phyloP scores from a whole-genome alignment of 1,284 basidiomycete genomes.

The Boletus hoseneyae region DNA sequence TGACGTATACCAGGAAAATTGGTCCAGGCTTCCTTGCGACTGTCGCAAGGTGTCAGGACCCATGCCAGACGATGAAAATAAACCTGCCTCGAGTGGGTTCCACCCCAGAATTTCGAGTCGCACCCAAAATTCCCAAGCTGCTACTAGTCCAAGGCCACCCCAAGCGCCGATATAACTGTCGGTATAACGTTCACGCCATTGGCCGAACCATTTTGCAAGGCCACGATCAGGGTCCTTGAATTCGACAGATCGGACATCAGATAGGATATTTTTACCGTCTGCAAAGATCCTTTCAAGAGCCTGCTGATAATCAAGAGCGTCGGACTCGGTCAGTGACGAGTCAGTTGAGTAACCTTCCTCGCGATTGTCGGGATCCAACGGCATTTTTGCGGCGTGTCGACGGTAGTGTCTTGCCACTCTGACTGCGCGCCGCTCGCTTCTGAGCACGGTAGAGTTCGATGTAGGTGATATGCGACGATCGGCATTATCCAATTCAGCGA shows the following conservation, averaged over 20 bases:
- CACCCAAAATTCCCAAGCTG: slow-evolving; percentile 96
- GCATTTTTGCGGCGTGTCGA: slow-evolving; percentile 34
- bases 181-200: slow-evolving; percentile 73
- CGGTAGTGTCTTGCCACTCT: slow-evolving; percentile 47
- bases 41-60: slow-evolving; percentile 11
- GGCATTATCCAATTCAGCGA: slow-evolving; percentile 42
- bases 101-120: slow-evolving; percentile 83
- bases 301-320: slow-evolving; percentile 65
- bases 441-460: slow-evolving; percentile 43
- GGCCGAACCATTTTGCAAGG: slow-evolving; percentile 66
- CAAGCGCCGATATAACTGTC: slow-evolving; percentile 89
- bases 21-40: slow-evolving; percentile 65
- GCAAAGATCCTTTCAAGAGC: slow-evolving; percentile 58
- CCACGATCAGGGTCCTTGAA: slow-evolving; percentile 82
- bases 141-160: slow-evolving; percentile 85
- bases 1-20: slow-evolving; percentile 80
- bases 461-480: slow-evolving; percentile 59
- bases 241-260: slow-evolving; percentile 86
- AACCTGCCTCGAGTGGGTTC: slow-evolving; percentile 78
- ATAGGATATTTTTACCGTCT: slow-evolving; percentile 57
- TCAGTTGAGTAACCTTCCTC: slow-evolving; percentile 90
- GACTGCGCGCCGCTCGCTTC: slow-evolving; percentile 53
- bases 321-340: slow-evolving; percentile 61
- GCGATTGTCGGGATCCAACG: slow-evolving; percentile 31
- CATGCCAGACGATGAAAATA: not conserved